Evolutionary conservation across 1,284 basidiomycete species (phyloP).

Genomic region (Tetrapyrgos nigripes): DNA sequence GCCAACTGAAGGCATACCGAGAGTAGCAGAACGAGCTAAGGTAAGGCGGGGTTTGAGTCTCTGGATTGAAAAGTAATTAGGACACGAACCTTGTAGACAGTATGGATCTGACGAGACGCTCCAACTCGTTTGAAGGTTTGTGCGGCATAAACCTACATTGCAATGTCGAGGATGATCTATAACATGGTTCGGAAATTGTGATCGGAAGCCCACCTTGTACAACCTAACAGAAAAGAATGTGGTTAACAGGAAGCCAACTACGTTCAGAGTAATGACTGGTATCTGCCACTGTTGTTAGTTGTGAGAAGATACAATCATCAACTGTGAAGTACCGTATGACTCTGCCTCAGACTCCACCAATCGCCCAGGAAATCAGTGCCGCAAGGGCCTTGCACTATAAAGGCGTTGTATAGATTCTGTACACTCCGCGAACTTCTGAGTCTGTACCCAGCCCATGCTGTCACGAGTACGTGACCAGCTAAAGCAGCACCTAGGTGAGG

Average conservation of each 20-base stretch:
- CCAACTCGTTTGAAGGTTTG: slow-evolving; percentile 59
- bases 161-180: too few relatives aligned
- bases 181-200: too few relatives aligned
- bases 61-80: neutral
- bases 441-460: slow-evolving; percentile 50
- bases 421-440: slow-evolving; percentile 36
- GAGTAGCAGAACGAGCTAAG: slow-evolving; percentile 54
- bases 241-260: slow-evolving; percentile 36
- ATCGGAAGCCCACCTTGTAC: slow-evolving; percentile 38
- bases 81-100: slow-evolving; percentile 49
- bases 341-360: slow-evolving; percentile 43
- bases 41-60: slow-evolving; percentile 2
- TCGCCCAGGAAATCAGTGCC: slow-evolving; percentile 41
- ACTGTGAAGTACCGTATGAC: slow-evolving; percentile 41
- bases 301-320: neutral
- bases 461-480: slow-evolving; percentile 47
- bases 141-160: slow-evolving; percentile 49
- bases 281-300: slow-evolving; percentile 34
- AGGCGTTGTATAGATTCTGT: slow-evolving; percentile 34
- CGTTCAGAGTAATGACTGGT: slow-evolving; percentile 42
- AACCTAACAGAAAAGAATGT: slow-evolving; percentile 44
- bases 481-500: slow-evolving; percentile 53
- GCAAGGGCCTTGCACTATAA: slow-evolving; percentile 44
- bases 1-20: slow-evolving; percentile 57
- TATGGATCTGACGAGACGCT: slow-evolving; percentile 49